phyloP scores from a whole-genome alignment of 1,139 yeast genomes.

The Magnusiomyces ingens region DNA sequence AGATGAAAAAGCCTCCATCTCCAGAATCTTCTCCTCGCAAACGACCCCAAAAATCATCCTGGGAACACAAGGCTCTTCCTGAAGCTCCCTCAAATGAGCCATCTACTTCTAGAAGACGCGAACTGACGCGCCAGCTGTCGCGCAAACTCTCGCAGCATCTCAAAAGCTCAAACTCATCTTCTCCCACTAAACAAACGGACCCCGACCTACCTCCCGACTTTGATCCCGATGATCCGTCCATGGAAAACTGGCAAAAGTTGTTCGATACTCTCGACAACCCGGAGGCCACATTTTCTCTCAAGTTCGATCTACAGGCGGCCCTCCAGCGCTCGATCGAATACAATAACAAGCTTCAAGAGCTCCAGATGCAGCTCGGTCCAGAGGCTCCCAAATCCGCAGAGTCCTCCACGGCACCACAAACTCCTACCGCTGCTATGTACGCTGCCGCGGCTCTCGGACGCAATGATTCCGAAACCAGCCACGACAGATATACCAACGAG shows the following conservation, averaged over 20 bases:
- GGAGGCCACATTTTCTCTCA: constrained; percentile 16
- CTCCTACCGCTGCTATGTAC: not conserved
- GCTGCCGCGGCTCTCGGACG: not conserved
- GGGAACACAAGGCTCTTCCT: not conserved
- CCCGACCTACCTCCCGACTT: constrained; percentile 7
- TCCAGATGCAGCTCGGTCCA: not conserved
- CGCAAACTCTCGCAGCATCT: no score
- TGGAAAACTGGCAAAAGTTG: constrained; percentile 14
- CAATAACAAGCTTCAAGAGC: constrained; percentile 7
- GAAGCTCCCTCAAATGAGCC: not conserved
- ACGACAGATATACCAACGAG: not conserved
- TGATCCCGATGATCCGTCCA: constrained; percentile 12
- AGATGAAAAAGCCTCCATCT: no score
- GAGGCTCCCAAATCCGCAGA: not conserved
- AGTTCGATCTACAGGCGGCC: constrained; percentile 16
- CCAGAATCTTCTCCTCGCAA: no score
- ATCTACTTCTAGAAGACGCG: no score
- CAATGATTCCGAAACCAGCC: not conserved
- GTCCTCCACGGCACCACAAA: not conserved
- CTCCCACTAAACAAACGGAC: not conserved
- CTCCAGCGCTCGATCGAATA: constrained; percentile 10
- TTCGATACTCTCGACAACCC: constrained; percentile 14
- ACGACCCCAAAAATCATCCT: not conserved
- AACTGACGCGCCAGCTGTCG: no score
- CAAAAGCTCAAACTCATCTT: not conserved